Conservation (phyloP, 2,329 filamentous ascomycete species). For the Microcyclosporella mali region DNA sequence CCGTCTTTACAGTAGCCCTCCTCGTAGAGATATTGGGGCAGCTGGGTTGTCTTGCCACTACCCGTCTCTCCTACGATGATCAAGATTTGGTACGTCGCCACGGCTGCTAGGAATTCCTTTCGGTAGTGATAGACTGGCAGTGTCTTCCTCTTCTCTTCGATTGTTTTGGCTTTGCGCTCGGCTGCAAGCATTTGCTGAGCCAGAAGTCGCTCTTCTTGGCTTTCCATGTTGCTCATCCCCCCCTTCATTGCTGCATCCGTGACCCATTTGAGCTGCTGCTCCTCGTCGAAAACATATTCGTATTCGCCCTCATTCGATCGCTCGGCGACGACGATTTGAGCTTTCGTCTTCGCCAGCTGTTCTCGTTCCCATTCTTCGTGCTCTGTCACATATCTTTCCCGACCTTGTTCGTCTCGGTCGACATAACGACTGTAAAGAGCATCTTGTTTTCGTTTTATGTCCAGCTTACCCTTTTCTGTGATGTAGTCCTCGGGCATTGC, state of each 20-base stretch:
- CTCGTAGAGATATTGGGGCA: slow-evolving; percentile 90
- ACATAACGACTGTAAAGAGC: slow-evolving; percentile 87
- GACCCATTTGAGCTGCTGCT: slow-evolving; percentile 79
- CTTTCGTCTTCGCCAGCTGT: slow-evolving; percentile 79
- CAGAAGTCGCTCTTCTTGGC: slow-evolving; percentile 70
- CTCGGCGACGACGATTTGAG: slow-evolving; percentile 71
- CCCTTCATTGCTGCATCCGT: slow-evolving; percentile 67
- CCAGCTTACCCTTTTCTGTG: slow-evolving; percentile 84
- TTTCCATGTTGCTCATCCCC: slow-evolving; percentile 60
- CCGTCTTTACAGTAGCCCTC: slow-evolving; percentile 80
- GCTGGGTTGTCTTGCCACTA: slow-evolving; percentile 89
- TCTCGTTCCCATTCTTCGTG: slow-evolving; percentile 95
- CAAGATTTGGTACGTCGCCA: slow-evolving; percentile 78
- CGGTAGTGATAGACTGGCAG: slow-evolving; percentile 85
- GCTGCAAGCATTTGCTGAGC: slow-evolving; percentile 80
- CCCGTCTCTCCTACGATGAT: slow-evolving; percentile 95
- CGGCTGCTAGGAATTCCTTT: slow-evolving; percentile 76
- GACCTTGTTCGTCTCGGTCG: slow-evolving; percentile 77
- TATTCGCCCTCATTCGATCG: slow-evolving; percentile 76
- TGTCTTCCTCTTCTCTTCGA: slow-evolving; percentile 85
- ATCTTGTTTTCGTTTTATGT: slow-evolving; percentile 79
- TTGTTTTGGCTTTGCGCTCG: slow-evolving; percentile 78
- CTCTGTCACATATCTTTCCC: slow-evolving; percentile 86
- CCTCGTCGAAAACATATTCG: slow-evolving; percentile 86
- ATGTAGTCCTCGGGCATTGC: slow-evolving; percentile 92